Evolutionary conservation across 805 yeast species (phyloP), one percentile per base, ranked within the genome.

Genomic region (Candida gorgasii): DNA sequence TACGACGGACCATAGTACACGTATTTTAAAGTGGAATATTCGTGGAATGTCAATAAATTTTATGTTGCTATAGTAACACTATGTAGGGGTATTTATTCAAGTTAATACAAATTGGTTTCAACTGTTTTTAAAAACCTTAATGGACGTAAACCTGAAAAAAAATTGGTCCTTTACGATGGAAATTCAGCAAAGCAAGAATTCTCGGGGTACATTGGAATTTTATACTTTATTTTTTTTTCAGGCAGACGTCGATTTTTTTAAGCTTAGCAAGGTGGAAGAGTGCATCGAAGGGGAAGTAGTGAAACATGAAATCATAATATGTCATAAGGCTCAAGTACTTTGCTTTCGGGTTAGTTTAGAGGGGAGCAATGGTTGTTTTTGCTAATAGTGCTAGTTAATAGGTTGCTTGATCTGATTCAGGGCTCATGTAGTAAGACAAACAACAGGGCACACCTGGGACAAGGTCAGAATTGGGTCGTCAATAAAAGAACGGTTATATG

Each of bases 1-100:
- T 57, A 51, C 76, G 71, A 48, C 76, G 73, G 17, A 68, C 66
- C 76, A 70, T 70, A 12, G 6, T 40, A 5, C n/a, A n/a, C n/a
- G n/a, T n/a, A 11, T 19, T 24, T 20, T 20, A 6, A 9, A 7
- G 9, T 20, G 9, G 6, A 20, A 27, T 8, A 14, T 29, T 13
- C 12, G 32, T 16, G 32, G n/a, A n/a, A n/a, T n/a, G n/a, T n/a
- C n/a, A n/a, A n/a, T n/a, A n/a, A n/a, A n/a, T n/a, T n/a, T n/a
- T n/a, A n/a, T n/a, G n/a, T n/a, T n/a, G n/a, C n/a, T n/a, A n/a
- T n/a, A n/a, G n/a, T n/a, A n/a, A n/a, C n/a, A n/a, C n/a, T n/a
- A n/a, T n/a, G n/a, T n/a, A n/a, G n/a, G n/a, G n/a, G n/a, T n/a
- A n/a, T n/a, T n/a, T n/a, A n/a, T n/a, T n/a, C n/a, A n/a, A n/a